Evolutionary conservation across 2,329 filamentous ascomycete genomes (phyloP), one percentile per base, ranked within the genome.

Genomic region (Neophaeococcomyces aloes): DNA sequence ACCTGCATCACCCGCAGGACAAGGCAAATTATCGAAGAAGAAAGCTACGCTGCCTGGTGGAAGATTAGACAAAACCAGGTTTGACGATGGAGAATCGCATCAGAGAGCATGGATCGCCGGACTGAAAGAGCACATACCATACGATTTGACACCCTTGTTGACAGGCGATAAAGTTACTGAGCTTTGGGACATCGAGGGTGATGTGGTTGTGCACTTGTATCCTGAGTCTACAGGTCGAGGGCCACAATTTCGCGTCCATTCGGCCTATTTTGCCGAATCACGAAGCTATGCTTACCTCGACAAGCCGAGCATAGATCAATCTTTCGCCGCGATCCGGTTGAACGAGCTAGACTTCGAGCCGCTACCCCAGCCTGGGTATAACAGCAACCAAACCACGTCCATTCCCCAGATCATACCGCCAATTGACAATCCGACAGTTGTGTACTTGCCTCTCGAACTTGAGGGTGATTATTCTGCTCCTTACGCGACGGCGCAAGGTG

Each of bases 121-220:
- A 6, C 64, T 78, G 51, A 65, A 69, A 33, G 70, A 75, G 48
- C 73, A 72, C 53, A 63, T 75, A 19, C 60, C 70, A 3, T 81
- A 79, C 51, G 74, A 77, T 52, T 48, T 76, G 39, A 61, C 64
- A 2, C 64, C 65, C 23, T 52, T 80, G 49, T 48, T 70, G 18
- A 64, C 65, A 42, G 75, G 69, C 30, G 66, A 74, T 46, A 72
- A 67, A 59, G 71, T 75, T 13, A 57, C 65, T 4, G 78, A 81
- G 53, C 58, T 81, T 7, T 81, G 78, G 78, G 74, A 79, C 51
- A 72, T 77, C 3, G 58, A 69, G 36, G 77, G 73, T n/a, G 75
- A 80, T 56, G 79, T 76, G 11, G 68, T 71, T 48, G 67, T 81
- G n/a, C 76, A 80, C 53, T 65, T 81, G 11, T 79, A 76, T 53